Conservation (phyloP, 306 rosid species). For the Cucumis hystrix region DNA sequence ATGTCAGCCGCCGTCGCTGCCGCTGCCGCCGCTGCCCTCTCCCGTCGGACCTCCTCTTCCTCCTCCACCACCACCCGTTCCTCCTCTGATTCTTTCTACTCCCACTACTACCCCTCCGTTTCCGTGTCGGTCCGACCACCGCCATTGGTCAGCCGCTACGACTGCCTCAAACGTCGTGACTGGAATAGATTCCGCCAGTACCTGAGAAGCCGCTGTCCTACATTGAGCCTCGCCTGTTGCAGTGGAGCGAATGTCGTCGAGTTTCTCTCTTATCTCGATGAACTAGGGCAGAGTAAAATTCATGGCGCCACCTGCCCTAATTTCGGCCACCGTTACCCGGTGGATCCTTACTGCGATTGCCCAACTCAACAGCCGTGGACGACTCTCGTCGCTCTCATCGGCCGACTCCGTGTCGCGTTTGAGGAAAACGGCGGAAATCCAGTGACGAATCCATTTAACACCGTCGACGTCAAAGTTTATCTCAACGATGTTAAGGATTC, state of each 20-base stretch:
- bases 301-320: not conserved
- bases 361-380: constrained; percentile 3
- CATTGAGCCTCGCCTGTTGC: not conserved
- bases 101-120: not conserved
- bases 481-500: not conserved
- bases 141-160: constrained; percentile 7
- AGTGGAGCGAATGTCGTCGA: not conserved
- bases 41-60: not conserved
- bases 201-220: not conserved
- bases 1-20: constrained; percentile 9
- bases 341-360: not conserved
- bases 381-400: not conserved
- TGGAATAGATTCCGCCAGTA: constrained; percentile 8
- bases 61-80: not conserved
- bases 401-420: constrained; percentile 7
- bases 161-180: constrained; percentile 1
- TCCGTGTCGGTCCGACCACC: not conserved
- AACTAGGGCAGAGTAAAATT: not conserved
- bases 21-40: not conserved
- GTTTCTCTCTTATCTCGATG: constrained; percentile 4
- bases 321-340: not conserved
- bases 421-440: constrained; percentile 11
- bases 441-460: not conserved
- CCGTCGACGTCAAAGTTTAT: not conserved
- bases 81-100: not conserved